Percentiles rank a stretch among this genome's conserved stretches.
These are phyloP conservation scores for Hymenoscyphus infarciens DNA, from an alignment of 2,329 filamentous ascomycete species.

Conservation along the genomic window DNA sequence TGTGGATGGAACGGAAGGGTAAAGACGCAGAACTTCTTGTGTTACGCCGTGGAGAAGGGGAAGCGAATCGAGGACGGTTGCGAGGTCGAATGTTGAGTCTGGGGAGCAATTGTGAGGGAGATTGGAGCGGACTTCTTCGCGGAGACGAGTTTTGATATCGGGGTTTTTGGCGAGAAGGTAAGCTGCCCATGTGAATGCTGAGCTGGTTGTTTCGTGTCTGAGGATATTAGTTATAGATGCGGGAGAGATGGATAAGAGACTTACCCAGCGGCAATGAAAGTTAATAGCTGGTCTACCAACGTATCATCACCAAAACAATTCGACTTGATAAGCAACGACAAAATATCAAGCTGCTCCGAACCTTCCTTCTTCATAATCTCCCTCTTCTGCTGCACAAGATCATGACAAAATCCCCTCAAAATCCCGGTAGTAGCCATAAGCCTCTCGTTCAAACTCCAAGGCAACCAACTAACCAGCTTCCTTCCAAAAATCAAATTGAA, in stretches of 20 bases:
- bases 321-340: conserved; percentile 73
- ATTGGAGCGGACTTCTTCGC: conserved; percentile 49
- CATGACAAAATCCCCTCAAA: conserved; percentile 62
- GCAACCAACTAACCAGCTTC: conserved; percentile 58
- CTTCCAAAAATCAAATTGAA: conserved; percentile 58
- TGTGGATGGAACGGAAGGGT: conserved; percentile 63
- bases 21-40: conserved; percentile 64
- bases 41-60: conserved; percentile 65
- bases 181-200: conserved; percentile 67
- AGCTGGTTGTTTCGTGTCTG: conserved; percentile 72
- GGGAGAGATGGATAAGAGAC: conserved; percentile 18
- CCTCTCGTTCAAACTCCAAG: conserved; percentile 65
- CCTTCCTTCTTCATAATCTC: conserved; percentile 46
- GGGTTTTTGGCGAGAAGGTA: conserved; percentile 59
- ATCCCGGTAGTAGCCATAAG: conserved; percentile 50
- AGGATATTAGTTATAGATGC: background rate
- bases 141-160: conserved; percentile 54
- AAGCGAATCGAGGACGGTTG: conserved; percentile 56
- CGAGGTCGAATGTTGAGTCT: conserved; percentile 38
- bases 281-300: conserved; percentile 82
- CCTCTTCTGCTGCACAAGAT: conserved; percentile 69
- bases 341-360: conserved; percentile 61
- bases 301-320: conserved; percentile 73
- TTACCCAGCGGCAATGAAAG: conserved; percentile 71
- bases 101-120: conserved; percentile 40